phyloP scores from a whole-genome alignment of 805 yeast genomes.

The Wickerhamiella azymoides region DNA sequence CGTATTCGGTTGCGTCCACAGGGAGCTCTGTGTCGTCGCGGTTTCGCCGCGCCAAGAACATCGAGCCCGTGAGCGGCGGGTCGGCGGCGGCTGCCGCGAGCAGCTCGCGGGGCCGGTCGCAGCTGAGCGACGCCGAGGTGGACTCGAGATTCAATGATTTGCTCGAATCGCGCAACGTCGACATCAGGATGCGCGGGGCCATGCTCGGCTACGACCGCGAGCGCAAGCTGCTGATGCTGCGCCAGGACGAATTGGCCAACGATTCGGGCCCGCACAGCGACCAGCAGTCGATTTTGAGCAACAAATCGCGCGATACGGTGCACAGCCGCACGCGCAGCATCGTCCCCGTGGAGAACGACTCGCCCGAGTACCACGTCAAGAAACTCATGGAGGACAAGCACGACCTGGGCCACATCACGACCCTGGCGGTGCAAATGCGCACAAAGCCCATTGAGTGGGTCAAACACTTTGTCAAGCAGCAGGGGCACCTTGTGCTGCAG shows the following conservation, averaged over 20 bases:
- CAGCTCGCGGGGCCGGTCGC: neutral
- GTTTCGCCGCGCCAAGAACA: constrained; percentile 1
- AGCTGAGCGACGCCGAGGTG: constrained; percentile 33
- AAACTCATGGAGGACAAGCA: constrained; percentile 57
- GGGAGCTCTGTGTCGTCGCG: neutral
- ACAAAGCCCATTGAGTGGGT: constrained; percentile 86
- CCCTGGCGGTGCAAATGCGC: constrained; percentile 79
- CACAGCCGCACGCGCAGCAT: constrained; percentile 17
- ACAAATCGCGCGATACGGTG: constrained; percentile 9
- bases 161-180: constrained; percentile 62
- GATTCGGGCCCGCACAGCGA: constrained; percentile 8
- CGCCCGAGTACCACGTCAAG: constrained; percentile 68
- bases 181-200: constrained; percentile 53
- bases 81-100: neutral
- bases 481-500: constrained; percentile 70
- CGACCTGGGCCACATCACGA: constrained; percentile 55
- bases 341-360: constrained; percentile 20
- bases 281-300: neutral
- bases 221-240: constrained; percentile 83
- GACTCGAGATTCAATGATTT: constrained; percentile 56
- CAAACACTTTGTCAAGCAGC: constrained; percentile 53
- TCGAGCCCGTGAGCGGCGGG: constrained; percentile 4
- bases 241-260: constrained; percentile 62
- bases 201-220: constrained; percentile 61
- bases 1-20: neutral